Evolutionary conservation across 2,329 filamentous ascomycete species (phyloP).

Genomic region (Ramularia endophylla): DNA sequence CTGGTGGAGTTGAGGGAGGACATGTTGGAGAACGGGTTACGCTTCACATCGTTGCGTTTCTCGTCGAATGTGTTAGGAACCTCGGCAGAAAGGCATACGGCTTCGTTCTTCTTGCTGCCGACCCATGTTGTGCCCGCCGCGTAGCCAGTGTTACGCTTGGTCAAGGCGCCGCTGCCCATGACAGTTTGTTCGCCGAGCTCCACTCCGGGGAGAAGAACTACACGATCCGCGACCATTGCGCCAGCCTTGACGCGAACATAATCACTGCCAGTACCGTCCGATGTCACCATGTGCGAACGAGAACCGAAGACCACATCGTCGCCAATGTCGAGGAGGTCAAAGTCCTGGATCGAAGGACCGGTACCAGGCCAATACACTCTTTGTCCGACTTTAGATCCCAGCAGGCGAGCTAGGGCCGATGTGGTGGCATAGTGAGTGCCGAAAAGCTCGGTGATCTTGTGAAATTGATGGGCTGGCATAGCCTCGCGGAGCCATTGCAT

Average conservation of each 20-base stretch:
- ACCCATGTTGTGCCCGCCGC: constrained; percentile 45
- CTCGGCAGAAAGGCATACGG: constrained; percentile 39
- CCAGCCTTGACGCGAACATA: constrained; percentile 43
- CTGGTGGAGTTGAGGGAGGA: constrained; percentile 24
- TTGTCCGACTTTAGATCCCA: constrained; percentile 49
- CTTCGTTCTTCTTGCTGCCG: constrained; percentile 48
- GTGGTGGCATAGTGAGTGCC: constrained; percentile 53
- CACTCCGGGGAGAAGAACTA: constrained; percentile 48
- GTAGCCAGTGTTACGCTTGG: constrained; percentile 43
- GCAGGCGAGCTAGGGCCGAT: constrained; percentile 44
- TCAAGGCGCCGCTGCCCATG: constrained; percentile 51
- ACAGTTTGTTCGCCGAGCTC: constrained; percentile 44
- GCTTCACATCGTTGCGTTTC: constrained; percentile 1
- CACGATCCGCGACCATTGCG: constrained; percentile 54
- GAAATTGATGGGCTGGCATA: constrained; percentile 40
- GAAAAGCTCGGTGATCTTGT: constrained; percentile 46
- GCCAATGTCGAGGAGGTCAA: constrained; percentile 51
- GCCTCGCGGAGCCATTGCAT: constrained; percentile 41
- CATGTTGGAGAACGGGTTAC: constrained; percentile 10
- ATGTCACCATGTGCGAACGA: constrained; percentile 48
- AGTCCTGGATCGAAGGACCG: constrained; percentile 49
- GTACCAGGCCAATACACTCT: constrained; percentile 55
- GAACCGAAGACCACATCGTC: constrained; percentile 57
- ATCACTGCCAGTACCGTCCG: constrained; percentile 47
- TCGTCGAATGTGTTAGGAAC: constrained; percentile 11